Evolutionary conservation across 2,329 filamentous ascomycete genomes (phyloP), one percentile per base, ranked within the genome.

Genomic region (Fusarium graminum): DNA sequence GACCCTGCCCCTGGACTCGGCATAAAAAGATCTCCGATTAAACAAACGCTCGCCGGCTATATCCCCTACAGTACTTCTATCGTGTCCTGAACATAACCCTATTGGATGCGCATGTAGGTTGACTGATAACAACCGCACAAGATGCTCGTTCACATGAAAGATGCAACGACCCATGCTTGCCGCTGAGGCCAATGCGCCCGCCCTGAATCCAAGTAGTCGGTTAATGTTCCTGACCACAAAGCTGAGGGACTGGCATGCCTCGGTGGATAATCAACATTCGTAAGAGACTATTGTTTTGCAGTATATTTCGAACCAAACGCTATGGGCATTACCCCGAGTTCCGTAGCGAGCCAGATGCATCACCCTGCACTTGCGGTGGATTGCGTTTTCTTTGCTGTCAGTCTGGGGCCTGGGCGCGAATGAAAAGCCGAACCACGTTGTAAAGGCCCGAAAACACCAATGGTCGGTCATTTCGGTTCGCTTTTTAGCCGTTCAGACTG

Each of bases 401-500:
- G 51, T 67, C 53, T 49, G 44, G 43, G 50, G 50, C 52, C 49
- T 63, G 30, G 44, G 46, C 26, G 36, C 43, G 29, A 62, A 22
- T 67, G 58, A 59, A 66, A 51, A 71, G 58, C 57, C 52, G 52
- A 66, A 45, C 49, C 40, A 58, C 55, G 41, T 32, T 54, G 47
- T 59, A 57, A 65, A 70, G 59, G 67, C 66, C 58, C 50, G 60
- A 65, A 60, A 61, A 54, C 55, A 53, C 52, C 56, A 59, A 60
- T 53, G 46, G 59, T 49, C 57, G 41, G 45, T 72, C 67, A 72
- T 72, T 51, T 72, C 67, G 59, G 69, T 60, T 67, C 57, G 36
- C 43, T 62, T 51, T 51, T 52, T 19, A 46, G 29, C 34, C 38
- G 42, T 52, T 30, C 38, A 50, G 26, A 28, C 34, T 60, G 59